Percentiles rank a stretch among this genome's conserved stretches.
Conservation (phyloP, 768 basidiomycete species). For the Auriscalpium orientale region DNA sequence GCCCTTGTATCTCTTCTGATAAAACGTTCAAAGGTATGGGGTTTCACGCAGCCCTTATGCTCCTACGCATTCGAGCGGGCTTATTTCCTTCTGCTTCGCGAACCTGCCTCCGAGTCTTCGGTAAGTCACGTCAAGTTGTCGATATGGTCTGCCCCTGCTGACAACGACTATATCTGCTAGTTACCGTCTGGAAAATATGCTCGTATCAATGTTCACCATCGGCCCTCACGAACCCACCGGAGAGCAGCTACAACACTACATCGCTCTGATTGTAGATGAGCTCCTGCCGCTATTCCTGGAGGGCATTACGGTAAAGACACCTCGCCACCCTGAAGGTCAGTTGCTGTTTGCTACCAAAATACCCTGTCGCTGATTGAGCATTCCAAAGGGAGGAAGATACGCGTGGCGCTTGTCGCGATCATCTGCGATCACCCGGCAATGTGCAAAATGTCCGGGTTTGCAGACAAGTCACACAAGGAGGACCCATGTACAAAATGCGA, state of each 20-base stretch:
- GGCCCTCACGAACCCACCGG: background rate
- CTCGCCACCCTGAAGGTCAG: background rate
- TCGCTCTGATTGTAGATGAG: background rate
- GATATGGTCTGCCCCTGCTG: background rate
- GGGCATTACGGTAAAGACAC: background rate
- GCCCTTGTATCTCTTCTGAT: background rate
- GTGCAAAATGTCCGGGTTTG: slow-evolving; percentile 13
- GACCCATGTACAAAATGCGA: slow-evolving; percentile 10
- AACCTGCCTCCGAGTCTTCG: background rate
- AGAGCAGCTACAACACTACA: background rate
- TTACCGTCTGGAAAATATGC: background rate
- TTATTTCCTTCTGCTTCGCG: background rate
- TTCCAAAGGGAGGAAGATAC: background rate
- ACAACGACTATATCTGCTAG: background rate
- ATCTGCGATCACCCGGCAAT: slow-evolving; percentile 13
- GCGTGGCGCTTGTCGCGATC: slow-evolving; percentile 2
- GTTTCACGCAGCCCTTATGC: background rate
- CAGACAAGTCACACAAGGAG: slow-evolving; percentile 6
- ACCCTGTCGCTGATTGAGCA: background rate
- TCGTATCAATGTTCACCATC: background rate
- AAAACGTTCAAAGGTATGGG: background rate
- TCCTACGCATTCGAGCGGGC: background rate
- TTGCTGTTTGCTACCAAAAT: background rate
- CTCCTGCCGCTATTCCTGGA: background rate
- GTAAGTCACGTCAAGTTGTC: background rate